Conservation (phyloP, 106 monocot genomes). For the Ottelia alismoides region DNA sequence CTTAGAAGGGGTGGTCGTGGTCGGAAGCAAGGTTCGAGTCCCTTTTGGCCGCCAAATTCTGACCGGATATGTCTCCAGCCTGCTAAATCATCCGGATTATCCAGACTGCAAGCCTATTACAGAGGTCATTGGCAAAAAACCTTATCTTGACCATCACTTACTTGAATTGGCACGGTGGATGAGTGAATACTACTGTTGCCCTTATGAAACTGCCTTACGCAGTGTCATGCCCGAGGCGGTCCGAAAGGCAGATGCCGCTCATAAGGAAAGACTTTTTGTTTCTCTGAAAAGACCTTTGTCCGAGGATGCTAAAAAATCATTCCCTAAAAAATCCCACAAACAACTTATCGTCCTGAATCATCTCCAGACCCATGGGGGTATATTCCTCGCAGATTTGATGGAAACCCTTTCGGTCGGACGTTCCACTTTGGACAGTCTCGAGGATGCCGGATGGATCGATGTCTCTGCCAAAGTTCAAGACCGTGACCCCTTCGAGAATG, state of each 20-base stretch:
- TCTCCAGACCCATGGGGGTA: neutral
- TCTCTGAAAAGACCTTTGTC: neutral
- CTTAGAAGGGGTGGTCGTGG: too few relatives aligned
- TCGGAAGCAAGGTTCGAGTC: too few relatives aligned
- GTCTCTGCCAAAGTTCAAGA: neutral
- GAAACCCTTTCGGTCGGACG: too few relatives aligned
- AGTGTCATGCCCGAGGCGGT: neutral
- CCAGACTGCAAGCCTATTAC: too few relatives aligned
- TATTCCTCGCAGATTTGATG: neutral
- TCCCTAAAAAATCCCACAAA: neutral
- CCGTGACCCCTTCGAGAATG: neutral
- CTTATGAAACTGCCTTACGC: neutral
- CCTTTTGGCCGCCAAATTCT: too few relatives aligned
- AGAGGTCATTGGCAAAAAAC: too few relatives aligned
- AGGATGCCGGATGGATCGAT: neutral
- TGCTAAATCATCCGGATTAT: too few relatives aligned
- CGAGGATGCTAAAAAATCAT: neutral
- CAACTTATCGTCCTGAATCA: neutral
- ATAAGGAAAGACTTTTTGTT: neutral
- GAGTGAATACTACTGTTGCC: neutral
- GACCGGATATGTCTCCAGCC: too few relatives aligned
- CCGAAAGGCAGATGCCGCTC: neutral
- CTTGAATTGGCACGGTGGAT: neutral
- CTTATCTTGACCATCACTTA: too few relatives aligned
- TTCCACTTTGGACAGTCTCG: neutral